Base-by-base conservation (phyloP, 106 monocot genomes). In the Platanthera zijinensis region DNA sequence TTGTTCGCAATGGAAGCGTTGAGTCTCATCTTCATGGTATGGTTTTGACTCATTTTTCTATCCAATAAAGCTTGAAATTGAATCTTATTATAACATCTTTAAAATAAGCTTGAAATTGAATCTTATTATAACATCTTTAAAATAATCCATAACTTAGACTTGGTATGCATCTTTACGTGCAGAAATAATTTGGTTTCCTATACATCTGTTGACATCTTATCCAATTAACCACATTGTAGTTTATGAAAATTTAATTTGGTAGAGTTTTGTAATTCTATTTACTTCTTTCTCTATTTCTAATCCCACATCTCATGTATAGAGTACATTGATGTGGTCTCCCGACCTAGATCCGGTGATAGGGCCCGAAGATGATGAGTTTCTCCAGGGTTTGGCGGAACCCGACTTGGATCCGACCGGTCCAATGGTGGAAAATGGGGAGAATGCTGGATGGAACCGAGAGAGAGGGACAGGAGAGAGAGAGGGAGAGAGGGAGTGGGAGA, bases 11-110 rank as follows among this genome's bases (percentile, higher is more conserved):
- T 81, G 94, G 94, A 76, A 94, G 94, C 69, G 90, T 94, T 15
- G 90, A 94, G 50, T 94, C 94, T 63, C 94, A 94, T 84, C 80
- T 94, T 19, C 94, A 94, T 84, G 94, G 94, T 94, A 89, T 79
- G 78, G 53, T 75, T 11, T 69, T 61, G 51, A 51, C 15, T 47
- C 47, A 70, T 15, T 17, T 30, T 32, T 19, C 59, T 7, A 8
- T 8, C 9, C 7, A 61, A 61, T n/a, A 61, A 61, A 19, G 59
- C 59, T 61, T 21, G 8, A 61, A 61, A 61, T 61, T 7, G 59
- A 61, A 61, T n/a, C 21, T 61, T 61, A 21, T 61, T n/a, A n/a
- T 61, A 21, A 61, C 9, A 21, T 5, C 21, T n/a, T n/a, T n/a
- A n/a, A n/a, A n/a, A n/a, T n/a, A 59, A 18, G 59, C 59, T 59